Percentiles rank a stretch among this genome's conserved stretches.
Evolutionary conservation across 2,329 filamentous ascomycete genomes (phyloP).

Genomic region (Claviceps sp.): DNA sequence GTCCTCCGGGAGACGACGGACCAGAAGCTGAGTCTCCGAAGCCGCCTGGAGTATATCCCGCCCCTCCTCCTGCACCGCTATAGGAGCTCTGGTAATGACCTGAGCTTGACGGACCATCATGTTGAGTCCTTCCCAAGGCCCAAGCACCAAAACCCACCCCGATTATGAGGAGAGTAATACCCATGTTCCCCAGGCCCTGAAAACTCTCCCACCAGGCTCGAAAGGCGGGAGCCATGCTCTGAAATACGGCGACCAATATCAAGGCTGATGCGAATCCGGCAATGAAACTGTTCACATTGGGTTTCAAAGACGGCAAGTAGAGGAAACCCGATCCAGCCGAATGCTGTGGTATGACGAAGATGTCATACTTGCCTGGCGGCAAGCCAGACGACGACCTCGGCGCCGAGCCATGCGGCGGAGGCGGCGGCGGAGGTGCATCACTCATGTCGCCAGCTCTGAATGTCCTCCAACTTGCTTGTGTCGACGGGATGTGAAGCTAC

Average conservation of each 20-base stretch:
- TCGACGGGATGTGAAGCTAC: background rate
- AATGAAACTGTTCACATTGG: constrained; percentile 80
- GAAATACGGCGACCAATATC: constrained; percentile 57
- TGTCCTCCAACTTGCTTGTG: background rate
- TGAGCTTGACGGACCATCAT: constrained; percentile 12
- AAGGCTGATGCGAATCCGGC: constrained; percentile 73
- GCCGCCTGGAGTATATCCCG: constrained; percentile 11
- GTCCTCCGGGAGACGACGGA: constrained; percentile 18
- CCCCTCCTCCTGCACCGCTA: constrained; percentile 9
- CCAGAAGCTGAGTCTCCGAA: constrained; percentile 18
- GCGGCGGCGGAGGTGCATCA: constrained; percentile 59
- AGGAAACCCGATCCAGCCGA: constrained; percentile 81
- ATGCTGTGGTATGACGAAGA: constrained; percentile 91
- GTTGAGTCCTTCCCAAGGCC: constrained; percentile 36
- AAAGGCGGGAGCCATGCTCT: constrained; percentile 59
- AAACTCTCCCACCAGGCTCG: constrained; percentile 60
- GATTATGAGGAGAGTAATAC: constrained; percentile 57
- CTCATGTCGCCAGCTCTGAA: constrained; percentile 24
- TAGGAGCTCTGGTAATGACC: constrained; percentile 11
- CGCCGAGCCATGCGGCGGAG: constrained; percentile 72
- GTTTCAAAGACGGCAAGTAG: constrained; percentile 80
- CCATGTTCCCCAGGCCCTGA: constrained; percentile 57
- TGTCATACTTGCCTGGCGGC: constrained; percentile 86
- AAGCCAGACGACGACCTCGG: constrained; percentile 57
- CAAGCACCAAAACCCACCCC: constrained; percentile 67